Percentiles rank a stretch among this genome's conserved stretches.
Conservation (phyloP, 208 protist genomes). For the Trypanosoma mega region DNA sequence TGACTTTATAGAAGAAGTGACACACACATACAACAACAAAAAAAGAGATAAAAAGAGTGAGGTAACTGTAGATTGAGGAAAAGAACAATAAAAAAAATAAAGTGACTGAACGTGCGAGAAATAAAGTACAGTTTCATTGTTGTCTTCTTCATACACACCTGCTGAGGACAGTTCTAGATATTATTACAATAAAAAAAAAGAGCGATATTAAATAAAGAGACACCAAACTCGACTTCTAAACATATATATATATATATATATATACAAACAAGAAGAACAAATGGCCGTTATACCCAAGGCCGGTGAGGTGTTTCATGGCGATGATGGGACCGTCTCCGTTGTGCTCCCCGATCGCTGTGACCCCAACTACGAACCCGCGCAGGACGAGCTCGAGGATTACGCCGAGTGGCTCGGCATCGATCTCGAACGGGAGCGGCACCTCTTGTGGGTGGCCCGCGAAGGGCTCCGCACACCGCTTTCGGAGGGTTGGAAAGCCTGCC, state of each 20-base stretch:
- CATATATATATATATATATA: slow-evolving; percentile 7
- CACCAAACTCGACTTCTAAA: too few relatives aligned
- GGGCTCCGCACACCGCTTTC: slow-evolving; percentile 92
- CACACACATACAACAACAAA: too few relatives aligned
- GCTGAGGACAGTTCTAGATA: too few relatives aligned
- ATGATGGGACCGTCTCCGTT: slow-evolving; percentile 83
- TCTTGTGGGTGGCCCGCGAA: slow-evolving; percentile 91
- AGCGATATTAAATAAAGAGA: too few relatives aligned
- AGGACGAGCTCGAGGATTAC: slow-evolving; percentile 91
- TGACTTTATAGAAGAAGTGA: too few relatives aligned
- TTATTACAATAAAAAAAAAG: too few relatives aligned
- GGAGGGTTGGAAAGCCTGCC: slow-evolving; percentile 89
- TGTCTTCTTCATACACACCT: slow-evolving; percentile 7
- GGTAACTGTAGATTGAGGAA: too few relatives aligned
- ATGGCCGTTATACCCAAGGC: slow-evolving; percentile 54
- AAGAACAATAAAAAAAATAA: too few relatives aligned
- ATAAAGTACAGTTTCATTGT: slow-evolving; percentile 17
- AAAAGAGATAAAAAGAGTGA: background rate
- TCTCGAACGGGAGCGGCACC: slow-evolving; percentile 56
- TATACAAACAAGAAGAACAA: background rate
- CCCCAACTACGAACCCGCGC: slow-evolving; percentile 81
- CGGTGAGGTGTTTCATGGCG: slow-evolving; percentile 67
- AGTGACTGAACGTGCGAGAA: too few relatives aligned
- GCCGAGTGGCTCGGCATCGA: slow-evolving; percentile 94
- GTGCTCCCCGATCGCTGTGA: slow-evolving; percentile 90